Base-by-base conservation (phyloP, 306 rosid genomes). In the Cucurbita pepo region DNA sequence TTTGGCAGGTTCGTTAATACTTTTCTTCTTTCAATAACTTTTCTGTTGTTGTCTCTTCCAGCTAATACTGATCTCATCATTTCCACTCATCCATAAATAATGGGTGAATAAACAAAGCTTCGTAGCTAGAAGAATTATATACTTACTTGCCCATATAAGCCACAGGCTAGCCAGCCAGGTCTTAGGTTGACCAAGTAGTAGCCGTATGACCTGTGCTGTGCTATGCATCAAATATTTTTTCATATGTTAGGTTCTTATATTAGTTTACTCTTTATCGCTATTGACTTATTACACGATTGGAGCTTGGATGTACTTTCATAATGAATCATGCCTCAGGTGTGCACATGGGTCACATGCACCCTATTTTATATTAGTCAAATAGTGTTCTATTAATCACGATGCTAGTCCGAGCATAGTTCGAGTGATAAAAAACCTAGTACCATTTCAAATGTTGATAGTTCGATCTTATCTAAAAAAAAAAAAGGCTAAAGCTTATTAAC, bases 1-100 rank as follows among this genome's bases (percentile, higher is more conserved):
- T 94, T 89, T 94, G 99, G 99, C 99, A 94, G 99, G 99, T 94
- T 78, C 50, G 84, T 71, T 72, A 43, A 43, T 8, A 40, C 50
- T 10, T 10, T 9, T 15, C 50, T 9, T 4, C 14, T 25, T 25
- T 25, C 56, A 30, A 0, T 11, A 21, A 19, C 3, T 9, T 12
- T 25, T 25, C 45, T 30, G 56, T 48, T 54, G 62, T 52, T 67
- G 56, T 19, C 11, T 38, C 40, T 43, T 54, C 74, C 74, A 69
- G 74, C 74, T 69, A 69, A 48, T 25, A 25, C 74, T 69, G 9
- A 51, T 51, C 55, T 69, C 71, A 64, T 18, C 19, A 14, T 21
- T 54, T 47, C 13, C 25, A 45, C 73, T 15, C 10, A 63, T 63
- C 66, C 67, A 37, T 13, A 63, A 40, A 38, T 37, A 63, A 16